phyloP scores from a whole-genome alignment of 2,329 filamentous ascomycete genomes.

The Trematosphaeria pertusa region DNA sequence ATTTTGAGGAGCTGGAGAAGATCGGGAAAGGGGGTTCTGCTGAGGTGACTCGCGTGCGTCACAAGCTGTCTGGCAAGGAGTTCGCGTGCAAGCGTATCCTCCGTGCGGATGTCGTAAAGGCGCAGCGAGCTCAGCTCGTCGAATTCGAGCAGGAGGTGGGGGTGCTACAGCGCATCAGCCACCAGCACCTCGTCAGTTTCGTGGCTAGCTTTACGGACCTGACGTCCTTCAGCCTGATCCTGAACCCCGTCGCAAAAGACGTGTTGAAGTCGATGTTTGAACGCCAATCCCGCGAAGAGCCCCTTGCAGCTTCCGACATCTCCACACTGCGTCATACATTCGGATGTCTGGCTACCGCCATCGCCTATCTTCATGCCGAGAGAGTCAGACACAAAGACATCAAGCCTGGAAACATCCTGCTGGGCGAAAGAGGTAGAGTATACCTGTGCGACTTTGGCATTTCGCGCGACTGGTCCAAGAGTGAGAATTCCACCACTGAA shows the following conservation, averaged over 20 bases:
- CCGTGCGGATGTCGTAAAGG: slow-evolving; percentile 18
- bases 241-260: slow-evolving; percentile 27
- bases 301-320: slow-evolving; percentile 8
- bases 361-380: slow-evolving; percentile 19
- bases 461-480: slow-evolving; percentile 18
- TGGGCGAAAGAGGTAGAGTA: slow-evolving; percentile 15
- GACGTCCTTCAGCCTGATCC: slow-evolving; percentile 23
- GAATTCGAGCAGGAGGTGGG: slow-evolving; percentile 22
- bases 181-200: slow-evolving; percentile 22
- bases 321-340: slow-evolving; percentile 12
- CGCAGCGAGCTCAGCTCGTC: slow-evolving; percentile 19
- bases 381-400: slow-evolving; percentile 23
- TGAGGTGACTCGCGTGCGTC: slow-evolving; percentile 20
- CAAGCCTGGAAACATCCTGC: slow-evolving; percentile 23
- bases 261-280: slow-evolving; percentile 28
- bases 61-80: slow-evolving; percentile 20
- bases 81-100: slow-evolving; percentile 25
- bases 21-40: slow-evolving; percentile 24
- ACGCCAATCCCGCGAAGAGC: slow-evolving; percentile 22
- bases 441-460: slow-evolving; percentile 25
- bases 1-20: slow-evolving; percentile 22
- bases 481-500: slow-evolving; percentile 21
- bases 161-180: slow-evolving; percentile 20
- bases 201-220: slow-evolving; percentile 24
- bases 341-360: slow-evolving; percentile 18